Evolutionary conservation across 768 basidiomycete species (phyloP).

Genomic region (Pilatotrama ljubarskyi): DNA sequence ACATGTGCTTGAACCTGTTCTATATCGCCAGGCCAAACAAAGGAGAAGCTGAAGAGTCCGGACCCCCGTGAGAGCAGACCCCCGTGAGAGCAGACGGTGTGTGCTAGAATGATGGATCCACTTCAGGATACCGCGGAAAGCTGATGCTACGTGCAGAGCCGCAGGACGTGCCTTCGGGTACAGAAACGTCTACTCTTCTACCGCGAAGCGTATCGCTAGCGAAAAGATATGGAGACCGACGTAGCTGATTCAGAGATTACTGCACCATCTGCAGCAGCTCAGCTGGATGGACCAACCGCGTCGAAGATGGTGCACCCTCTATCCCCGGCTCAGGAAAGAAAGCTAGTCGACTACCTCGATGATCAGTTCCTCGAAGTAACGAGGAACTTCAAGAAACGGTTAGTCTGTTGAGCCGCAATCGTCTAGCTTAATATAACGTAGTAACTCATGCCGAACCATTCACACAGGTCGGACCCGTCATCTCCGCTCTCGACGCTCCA

Average conservation of each 20-base stretch:
- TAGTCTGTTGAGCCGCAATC: no score
- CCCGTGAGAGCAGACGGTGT: background rate
- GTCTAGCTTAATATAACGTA: no score
- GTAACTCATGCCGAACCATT: background rate
- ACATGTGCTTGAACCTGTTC: no score
- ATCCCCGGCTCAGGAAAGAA: constrained; percentile 54
- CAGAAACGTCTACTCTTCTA: no score
- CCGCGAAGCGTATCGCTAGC: no score
- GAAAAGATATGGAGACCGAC: background rate
- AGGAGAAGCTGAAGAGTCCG: no score
- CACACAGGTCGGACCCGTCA: constrained; percentile 43
- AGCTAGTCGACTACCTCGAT: constrained; percentile 65
- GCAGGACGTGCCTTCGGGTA: no score
- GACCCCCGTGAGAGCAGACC: no score
- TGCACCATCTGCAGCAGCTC: background rate
- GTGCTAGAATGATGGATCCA: background rate
- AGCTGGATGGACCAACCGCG: background rate
- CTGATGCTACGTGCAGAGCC: no score
- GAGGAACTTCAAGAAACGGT: constrained; percentile 79
- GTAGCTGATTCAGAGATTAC: background rate
- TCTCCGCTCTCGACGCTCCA: constrained; percentile 57
- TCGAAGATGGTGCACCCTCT: constrained; percentile 1
- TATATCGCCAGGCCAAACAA: no score
- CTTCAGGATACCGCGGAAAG: no score
- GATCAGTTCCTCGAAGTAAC: constrained; percentile 63